Percentiles rank a stretch among this genome's conserved stretches.
Evolutionary conservation across 2,329 filamentous ascomycete species (phyloP).

Genomic region (Stemphylium beticola): DNA sequence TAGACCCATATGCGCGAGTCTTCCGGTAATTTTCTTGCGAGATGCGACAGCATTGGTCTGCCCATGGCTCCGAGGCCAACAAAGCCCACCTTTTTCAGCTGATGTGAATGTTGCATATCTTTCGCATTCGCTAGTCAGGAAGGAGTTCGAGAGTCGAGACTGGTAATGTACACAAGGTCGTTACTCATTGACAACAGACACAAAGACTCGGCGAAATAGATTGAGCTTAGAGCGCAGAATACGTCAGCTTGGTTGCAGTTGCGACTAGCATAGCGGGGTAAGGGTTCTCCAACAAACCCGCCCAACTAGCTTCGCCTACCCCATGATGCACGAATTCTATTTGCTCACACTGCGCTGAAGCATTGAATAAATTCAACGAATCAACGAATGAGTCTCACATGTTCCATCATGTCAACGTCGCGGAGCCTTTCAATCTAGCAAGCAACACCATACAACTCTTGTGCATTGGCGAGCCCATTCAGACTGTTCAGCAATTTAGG

Average conservation of each 20-base stretch:
- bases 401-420: background rate
- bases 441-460: background rate
- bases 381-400: background rate
- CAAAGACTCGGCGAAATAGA: background rate
- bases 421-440: background rate
- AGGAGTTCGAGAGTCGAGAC: background rate
- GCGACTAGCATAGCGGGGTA: slow-evolving; percentile 15
- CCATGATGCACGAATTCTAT: background rate
- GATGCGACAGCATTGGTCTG: slow-evolving; percentile 59
- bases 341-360: background rate
- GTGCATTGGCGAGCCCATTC: background rate
- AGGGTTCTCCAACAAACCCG: slow-evolving; percentile 11
- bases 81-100: slow-evolving; percentile 53
- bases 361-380: background rate
- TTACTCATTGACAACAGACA: too few relatives aligned
- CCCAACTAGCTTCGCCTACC: background rate
- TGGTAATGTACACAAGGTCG: background rate
- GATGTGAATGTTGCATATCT: slow-evolving; percentile 27
- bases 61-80: slow-evolving; percentile 65
- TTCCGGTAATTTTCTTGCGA: slow-evolving; percentile 55
- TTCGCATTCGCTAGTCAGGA: background rate
- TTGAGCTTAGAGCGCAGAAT: background rate
- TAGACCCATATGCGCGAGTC: slow-evolving; percentile 56
- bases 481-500: background rate
- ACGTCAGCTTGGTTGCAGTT: background rate